Evolutionary conservation across 163 green algal genomes (phyloP), one percentile per base, ranked within the genome.

Genomic region (Scenedesmus sp.): DNA sequence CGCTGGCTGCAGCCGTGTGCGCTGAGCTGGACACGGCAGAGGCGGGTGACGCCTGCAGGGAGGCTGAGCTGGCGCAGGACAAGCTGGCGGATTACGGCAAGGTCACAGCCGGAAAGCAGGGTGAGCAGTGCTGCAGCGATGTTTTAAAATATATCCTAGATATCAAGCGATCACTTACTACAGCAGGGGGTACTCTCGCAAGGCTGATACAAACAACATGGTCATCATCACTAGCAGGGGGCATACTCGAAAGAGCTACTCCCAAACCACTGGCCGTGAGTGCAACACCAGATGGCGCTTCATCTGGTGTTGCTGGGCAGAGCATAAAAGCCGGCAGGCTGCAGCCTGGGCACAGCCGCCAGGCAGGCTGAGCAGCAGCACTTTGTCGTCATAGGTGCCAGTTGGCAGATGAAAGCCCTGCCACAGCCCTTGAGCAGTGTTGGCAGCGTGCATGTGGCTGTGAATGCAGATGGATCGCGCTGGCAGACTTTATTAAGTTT

Each of bases 1-100:
- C n/a, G n/a, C n/a, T 56, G 49, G n/a, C 20, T 30, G 33, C 88
- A 87, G 80, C 88, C 43, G 81, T 92, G n/a, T 92, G 88, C 18
- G 78, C 81, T 49, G 81, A 88, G 33, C 81, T 68, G 51, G 88
- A 88, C 68, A 92, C 80, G 49, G 81, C 22, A 37, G 88, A 88
- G 49, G 80, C 46, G 16, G 81, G 51, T 6, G 88, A 70, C n/a
- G 88, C 44, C 2, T 88, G 88, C 88, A n/a, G 80, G 42, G 30
- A 68, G 26, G 51, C 73, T 30, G 76, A 81, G 73, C 76, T 91
- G 68, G 51, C 86, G 0, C 82, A 79, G 13, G 76, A 86, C 76
- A 33, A 72, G 35, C n/a, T 42, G 2, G 46, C 35, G 12, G 70
- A 90, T 44, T 90, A 90, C 73, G 53, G 44, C 30, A 42, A 33